These are phyloP conservation scores for Agastache rugosa DNA, from an alignment of 257 asterid genomes.

Conservation along the genomic window DNA sequence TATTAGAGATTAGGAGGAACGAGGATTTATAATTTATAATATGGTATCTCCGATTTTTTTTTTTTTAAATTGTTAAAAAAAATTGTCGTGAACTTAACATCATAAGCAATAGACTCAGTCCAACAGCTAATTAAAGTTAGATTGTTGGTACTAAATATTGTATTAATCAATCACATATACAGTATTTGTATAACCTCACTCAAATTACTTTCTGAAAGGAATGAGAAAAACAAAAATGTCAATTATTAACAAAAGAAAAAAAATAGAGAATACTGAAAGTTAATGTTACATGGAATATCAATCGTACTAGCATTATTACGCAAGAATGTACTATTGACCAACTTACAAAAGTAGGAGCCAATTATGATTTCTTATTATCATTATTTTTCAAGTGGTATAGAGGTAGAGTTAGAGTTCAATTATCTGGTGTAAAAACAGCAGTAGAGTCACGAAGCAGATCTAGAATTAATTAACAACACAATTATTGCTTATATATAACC, in stretches of 20 bases:
- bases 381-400: not conserved
- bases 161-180: not conserved
- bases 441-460: conserved; percentile 1
- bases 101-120: no score
- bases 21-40: no score
- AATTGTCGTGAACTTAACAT: no score
- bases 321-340: conserved; percentile 17
- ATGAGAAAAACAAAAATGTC: no score
- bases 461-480: not conserved
- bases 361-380: conserved; percentile 9
- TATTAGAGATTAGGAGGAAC: no score
- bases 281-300: not conserved
- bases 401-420: conserved; percentile 23
- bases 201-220: not conserved
- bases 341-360: conserved; percentile 10
- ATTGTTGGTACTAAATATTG: no score
- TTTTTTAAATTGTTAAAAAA: no score
- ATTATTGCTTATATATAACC: conserved; percentile 32
- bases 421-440: conserved; percentile 14
- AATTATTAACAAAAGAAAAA: no score
- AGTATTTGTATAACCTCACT: not conserved
- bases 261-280: not conserved
- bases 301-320: not conserved
- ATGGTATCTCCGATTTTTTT: no score
- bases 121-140: no score